Evolutionary conservation across 805 yeast species (phyloP), one percentile per base, ranked within the genome.

Genomic region (Candida oleophila): DNA sequence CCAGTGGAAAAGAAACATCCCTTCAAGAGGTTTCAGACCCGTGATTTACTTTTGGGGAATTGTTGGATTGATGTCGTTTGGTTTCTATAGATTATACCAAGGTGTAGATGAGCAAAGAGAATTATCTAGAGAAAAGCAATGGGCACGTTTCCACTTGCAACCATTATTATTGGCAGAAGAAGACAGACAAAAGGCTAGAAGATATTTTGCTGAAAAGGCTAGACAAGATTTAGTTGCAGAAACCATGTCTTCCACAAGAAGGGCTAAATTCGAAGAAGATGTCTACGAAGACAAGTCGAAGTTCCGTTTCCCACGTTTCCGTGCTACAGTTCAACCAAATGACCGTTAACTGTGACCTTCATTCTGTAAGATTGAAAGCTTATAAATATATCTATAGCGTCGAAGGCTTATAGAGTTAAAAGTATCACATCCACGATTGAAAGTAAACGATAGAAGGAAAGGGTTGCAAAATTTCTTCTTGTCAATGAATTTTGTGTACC

Each of bases 1-100:
- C 50, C 96, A 88, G 71, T 89, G 96, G 96, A 85, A 85, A 70
- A 80, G 96, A 64, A 85, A 88, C 65, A 69, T 89, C 42, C 96
- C 96, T 20, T 71, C 92, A 2, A 76, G 96, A 55, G 96, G 96
- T 2, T 88, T 88, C 71, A 74, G 92, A 48, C 94, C 95, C 14
- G 70, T 81, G 38, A 73, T 87, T 38, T 88, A 85, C 71, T 75
- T 88, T 49, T 80, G 80, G 61, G 80, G 84, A 33, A 64, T 87
- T 49, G 71, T 81, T 36, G 87, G 81, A 8, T 59, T 84, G 61
- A 78, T 87, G 63, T 74, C 81, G 2, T 85, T 82, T 60, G 95
- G 96, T 9, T 85, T 85, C 71, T 85, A 84, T 66, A 72, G 76
- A 55, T 73, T 81, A 48, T 76, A 77, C 56, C 71, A 77, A 50